Conservation (phyloP, 768 basidiomycete species). For the Mycena galopus region DNA sequence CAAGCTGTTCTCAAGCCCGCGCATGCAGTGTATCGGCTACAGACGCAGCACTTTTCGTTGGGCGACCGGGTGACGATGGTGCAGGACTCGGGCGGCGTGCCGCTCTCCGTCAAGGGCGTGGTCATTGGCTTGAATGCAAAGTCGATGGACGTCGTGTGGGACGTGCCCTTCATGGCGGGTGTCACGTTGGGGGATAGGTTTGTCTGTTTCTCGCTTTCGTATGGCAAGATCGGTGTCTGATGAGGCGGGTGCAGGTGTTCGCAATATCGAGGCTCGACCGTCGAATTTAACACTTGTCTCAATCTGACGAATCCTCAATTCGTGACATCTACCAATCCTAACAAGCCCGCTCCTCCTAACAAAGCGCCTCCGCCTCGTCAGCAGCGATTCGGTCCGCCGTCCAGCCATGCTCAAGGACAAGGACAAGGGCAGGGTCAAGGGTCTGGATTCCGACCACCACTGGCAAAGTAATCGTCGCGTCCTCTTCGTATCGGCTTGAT, state of each 20-base stretch:
- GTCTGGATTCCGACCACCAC: conserved; percentile 76
- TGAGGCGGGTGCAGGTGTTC: conserved; percentile 79
- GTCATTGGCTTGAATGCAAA: conserved; percentile 90
- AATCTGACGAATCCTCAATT: conserved; percentile 92
- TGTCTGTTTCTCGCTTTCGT: not conserved
- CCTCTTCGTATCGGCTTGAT: no score
- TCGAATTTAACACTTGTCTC: conserved; percentile 89
- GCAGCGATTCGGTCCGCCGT: conserved; percentile 62
- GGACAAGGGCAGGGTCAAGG: not conserved
- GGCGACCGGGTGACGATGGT: conserved; percentile 98
- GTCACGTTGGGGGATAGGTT: conserved; percentile 87
- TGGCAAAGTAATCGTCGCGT: conserved; percentile 48
- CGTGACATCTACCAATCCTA: conserved; percentile 80
- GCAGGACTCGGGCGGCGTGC: conserved; percentile 93
- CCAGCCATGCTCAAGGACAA: conserved; percentile 62
- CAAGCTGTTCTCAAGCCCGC: conserved; percentile 94
- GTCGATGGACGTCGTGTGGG: conserved; percentile 96
- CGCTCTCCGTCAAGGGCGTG: conserved; percentile 91
- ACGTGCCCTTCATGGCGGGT: conserved; percentile 95
- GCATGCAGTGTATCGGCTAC: conserved; percentile 90
- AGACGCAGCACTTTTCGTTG: conserved; percentile 87
- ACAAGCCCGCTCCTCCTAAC: conserved; percentile 55
- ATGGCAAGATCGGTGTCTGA: not conserved
- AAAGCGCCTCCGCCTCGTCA: conserved; percentile 77
- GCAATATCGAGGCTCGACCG: conserved; percentile 90